A percentile compares a stretch with the other conserved stretches of the same genome.
phyloP scores from a whole-genome alignment of 768 basidiomycete genomes.

The Termitomyces titanicus region DNA sequence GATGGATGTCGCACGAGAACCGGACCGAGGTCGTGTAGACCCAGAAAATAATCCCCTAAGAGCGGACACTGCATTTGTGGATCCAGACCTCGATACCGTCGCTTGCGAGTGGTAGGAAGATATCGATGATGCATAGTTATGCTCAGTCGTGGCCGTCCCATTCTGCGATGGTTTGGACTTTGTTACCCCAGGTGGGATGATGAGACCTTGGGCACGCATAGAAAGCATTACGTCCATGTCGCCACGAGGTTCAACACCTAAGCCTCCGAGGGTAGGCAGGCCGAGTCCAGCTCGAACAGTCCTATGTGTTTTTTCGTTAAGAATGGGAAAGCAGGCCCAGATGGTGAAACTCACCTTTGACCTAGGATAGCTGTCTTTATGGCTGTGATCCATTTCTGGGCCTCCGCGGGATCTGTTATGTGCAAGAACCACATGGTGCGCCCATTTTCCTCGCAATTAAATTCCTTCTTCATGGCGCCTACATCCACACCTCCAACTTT shows the following conservation, averaged over 20 bases:
- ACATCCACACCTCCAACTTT: conserved; percentile 66
- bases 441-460: conserved; percentile 44
- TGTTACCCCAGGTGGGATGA: conserved; percentile 30
- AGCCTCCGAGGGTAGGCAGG: conserved; percentile 35
- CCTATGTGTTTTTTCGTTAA: conserved; percentile 29
- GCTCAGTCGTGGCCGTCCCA: conserved; percentile 17
- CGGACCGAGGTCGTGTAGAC: conserved; percentile 49
- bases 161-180: conserved; percentile 18
- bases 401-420: conserved; percentile 54
- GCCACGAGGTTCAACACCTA: conserved; percentile 62
- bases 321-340: background rate
- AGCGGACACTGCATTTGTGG: conserved; percentile 46
- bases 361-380: conserved; percentile 72
- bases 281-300: conserved; percentile 68
- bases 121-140: conserved; percentile 44
- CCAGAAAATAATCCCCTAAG: conserved; percentile 57
- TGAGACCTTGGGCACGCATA: conserved; percentile 67
- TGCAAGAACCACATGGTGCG: conserved; percentile 70
- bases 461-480: conserved; percentile 42
- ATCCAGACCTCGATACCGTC: conserved; percentile 33
- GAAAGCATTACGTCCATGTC: conserved; percentile 85
- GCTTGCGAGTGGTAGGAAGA: conserved; percentile 42
- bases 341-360: conserved; percentile 48
- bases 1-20: conserved; percentile 47
- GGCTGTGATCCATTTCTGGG: conserved; percentile 71